Evolutionary conservation across 768 basidiomycete genomes (phyloP), one percentile per base, ranked within the genome.

Genomic region (Amanita jacksonii): DNA sequence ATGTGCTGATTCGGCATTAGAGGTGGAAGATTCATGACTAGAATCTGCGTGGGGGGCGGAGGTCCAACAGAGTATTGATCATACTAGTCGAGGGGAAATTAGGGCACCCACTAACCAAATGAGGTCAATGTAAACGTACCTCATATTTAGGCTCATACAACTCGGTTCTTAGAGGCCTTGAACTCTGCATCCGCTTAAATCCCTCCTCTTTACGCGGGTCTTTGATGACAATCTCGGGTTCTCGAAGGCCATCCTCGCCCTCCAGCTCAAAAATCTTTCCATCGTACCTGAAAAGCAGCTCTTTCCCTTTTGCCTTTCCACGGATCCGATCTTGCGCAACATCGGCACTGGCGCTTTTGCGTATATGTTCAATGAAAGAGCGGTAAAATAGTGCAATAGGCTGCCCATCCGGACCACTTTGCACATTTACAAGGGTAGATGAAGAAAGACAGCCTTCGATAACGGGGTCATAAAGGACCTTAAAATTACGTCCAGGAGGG

Each of bases 41-140:
- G 72, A 4, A 98, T 76, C 1, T 79, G 72, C 0, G 74, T 73
- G 0, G 88, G 77, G 0, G 88, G 91, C 9, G 84, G 79, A 0
- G 84, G 73, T 0, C 79, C 79, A 1, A 69, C 68, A 1, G 89
- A 86, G 53, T 85, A 67, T 18, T 64, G 63, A 58, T 93, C 90
- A 66, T 83, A 78, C 89, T 94, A 59, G 15, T 48, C 28, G 37
- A 41, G 16, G 27, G 18, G 12, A 5, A 30, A 32, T 6, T 31
- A 12, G 10, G 31, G 12, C 3, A 40, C 16, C 24, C 13, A 23
- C 25, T 33, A 19, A 23, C 33, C 25, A 39, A 48, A 24, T 35
- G 12, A 20, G 15, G 31, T 25, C 25, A 9, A 30, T n/a, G 22
- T n/a, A 38, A 30, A 38, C 57, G 19, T 41, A 82, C 81, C 70